These are phyloP conservation scores for Diospyros lotus DNA, from an alignment of 148 eudicot genomes.

Conservation along the genomic window DNA sequence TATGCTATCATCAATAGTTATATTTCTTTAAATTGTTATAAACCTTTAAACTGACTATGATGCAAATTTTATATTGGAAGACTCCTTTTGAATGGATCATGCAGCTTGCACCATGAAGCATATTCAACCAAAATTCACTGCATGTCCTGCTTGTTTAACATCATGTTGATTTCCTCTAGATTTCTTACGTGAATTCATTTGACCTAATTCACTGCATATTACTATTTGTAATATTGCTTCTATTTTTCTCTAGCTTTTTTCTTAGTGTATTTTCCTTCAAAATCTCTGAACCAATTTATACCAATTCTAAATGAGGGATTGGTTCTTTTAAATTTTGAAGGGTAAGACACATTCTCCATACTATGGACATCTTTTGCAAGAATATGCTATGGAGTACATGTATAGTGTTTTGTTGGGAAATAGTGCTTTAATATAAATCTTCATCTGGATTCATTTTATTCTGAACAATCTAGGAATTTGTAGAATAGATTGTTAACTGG, in stretches of 20 bases:
- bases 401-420: too few species aligned
- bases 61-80: background rate
- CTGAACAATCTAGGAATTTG: too few species aligned
- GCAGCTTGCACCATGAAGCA: background rate
- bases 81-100: background rate
- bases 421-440: too few species aligned
- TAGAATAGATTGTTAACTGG: too few species aligned
- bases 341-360: background rate
- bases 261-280: background rate
- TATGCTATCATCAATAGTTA: background rate
- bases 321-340: background rate
- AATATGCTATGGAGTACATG: too few species aligned
- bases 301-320: background rate
- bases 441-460: too few species aligned
- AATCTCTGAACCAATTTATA: background rate
- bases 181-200: too few species aligned
- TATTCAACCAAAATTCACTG: background rate
- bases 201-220: too few species aligned
- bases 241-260: background rate
- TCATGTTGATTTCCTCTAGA: too few species aligned
- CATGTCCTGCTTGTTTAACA: background rate
- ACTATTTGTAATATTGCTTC: too few species aligned
- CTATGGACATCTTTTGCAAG: too few species aligned
- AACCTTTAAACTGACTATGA: background rate
- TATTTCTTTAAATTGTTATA: background rate